phyloP scores from a whole-genome alignment of 192 early-diverging fungal species.

The Backusella sp. region DNA sequence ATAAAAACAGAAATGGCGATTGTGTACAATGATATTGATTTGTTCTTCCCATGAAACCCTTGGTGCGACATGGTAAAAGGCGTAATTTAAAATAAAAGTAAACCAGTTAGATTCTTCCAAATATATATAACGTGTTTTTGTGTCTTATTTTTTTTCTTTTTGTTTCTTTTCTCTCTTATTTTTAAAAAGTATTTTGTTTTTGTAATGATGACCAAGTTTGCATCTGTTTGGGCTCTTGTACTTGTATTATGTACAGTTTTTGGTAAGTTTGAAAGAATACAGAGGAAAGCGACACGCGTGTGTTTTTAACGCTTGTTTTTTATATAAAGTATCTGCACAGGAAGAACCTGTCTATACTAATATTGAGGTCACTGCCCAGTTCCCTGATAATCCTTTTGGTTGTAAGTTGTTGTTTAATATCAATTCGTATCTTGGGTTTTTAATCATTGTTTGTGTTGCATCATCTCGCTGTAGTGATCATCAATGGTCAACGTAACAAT shows the following conservation, averaged over 20 bases:
- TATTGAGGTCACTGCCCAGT: slow-evolving; percentile 29
- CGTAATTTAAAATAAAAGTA: background rate
- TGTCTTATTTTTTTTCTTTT: background rate
- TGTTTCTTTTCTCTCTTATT: slow-evolving; percentile 9
- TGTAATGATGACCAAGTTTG: slow-evolving; percentile 17
- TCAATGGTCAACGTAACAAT: slow-evolving; percentile 45
- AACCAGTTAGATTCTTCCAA: background rate
- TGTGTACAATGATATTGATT: background rate
- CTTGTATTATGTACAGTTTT: slow-evolving; percentile 3
- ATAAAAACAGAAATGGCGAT: too few relatives aligned
- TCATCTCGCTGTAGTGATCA: slow-evolving; percentile 30
- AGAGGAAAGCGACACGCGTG: background rate
- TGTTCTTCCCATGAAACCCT: background rate
- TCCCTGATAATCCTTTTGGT: slow-evolving; percentile 41
- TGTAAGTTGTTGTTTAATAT: slow-evolving; percentile 29
- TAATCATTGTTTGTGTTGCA: background rate
- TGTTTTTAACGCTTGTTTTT: background rate
- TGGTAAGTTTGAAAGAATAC: background rate
- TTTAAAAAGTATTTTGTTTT: background rate
- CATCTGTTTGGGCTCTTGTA: slow-evolving; percentile 19
- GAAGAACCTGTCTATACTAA: slow-evolving; percentile 12
- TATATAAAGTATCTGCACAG: slow-evolving; percentile 22
- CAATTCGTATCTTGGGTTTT: background rate
- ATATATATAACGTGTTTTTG: background rate
- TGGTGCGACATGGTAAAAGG: slow-evolving; percentile 2